phyloP scores from a whole-genome alignment of 75 land plant genomes.

The Picea sitchensis region DNA sequence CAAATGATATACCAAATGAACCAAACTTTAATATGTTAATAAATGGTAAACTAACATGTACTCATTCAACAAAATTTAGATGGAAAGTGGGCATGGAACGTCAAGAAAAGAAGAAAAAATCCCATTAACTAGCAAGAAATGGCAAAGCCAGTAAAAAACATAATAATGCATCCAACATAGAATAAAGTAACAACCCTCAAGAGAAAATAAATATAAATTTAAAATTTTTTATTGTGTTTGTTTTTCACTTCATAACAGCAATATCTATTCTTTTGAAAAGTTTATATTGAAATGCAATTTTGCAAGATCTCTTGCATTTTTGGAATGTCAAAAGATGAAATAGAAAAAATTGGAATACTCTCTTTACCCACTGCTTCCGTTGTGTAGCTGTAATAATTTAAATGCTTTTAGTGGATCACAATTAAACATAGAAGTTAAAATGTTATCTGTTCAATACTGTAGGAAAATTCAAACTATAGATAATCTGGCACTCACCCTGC shows the following conservation, averaged over 20 bases:
- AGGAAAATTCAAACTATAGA: background rate
- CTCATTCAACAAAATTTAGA: too few species aligned
- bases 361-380: background rate
- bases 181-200: background rate
- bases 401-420: background rate
- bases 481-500: conserved; percentile 51
- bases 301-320: too few species aligned
- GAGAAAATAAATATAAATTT: background rate
- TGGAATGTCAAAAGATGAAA: too few species aligned
- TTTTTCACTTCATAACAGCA: background rate
- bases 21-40: too few species aligned
- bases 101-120: background rate
- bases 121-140: background rate
- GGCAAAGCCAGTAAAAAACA: background rate
- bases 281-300: too few species aligned
- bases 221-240: background rate
- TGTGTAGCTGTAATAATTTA: background rate
- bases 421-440: background rate
- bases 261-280: background rate
- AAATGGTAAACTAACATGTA: too few species aligned
- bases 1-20: too few species aligned
- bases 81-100: too few species aligned
- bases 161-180: background rate
- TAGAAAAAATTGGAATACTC: too few species aligned
- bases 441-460: background rate